Evolutionary conservation across 352 stramenopile genomes (phyloP).

Genomic region (Phytopythium cucurbitacearum): DNA sequence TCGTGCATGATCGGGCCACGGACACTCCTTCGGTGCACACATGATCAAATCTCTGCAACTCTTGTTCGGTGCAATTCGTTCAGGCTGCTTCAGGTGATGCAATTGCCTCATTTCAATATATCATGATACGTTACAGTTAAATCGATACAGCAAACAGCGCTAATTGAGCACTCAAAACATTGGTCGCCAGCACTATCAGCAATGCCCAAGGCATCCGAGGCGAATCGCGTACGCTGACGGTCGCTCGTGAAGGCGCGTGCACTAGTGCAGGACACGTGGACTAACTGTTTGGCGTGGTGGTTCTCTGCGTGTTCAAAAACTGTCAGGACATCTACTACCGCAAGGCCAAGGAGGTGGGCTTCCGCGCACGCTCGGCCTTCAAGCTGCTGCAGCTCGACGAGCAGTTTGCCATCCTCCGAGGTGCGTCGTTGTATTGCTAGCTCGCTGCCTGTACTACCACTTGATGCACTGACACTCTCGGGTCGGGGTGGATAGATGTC

Average conservation of each 20-base stretch:
- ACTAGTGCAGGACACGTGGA: not conserved
- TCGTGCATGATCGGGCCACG: no score
- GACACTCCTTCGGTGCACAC: no score
- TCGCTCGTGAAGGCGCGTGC: not conserved
- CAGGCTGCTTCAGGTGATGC: no score
- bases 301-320: not conserved
- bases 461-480: not conserved
- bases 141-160: not conserved
- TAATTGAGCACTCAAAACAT: no score
- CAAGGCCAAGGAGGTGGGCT: constrained; percentile 94
- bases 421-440: constrained; percentile 8
- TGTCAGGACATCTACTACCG: constrained; percentile 88
- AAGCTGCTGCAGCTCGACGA: constrained; percentile 99
- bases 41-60: no score
- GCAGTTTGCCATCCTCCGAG: constrained; percentile 94
- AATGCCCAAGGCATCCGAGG: constrained; percentile 60
- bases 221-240: constrained; percentile 42
- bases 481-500: constrained; percentile 41
- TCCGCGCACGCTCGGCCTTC: constrained; percentile 96
- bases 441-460: not conserved
- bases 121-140: no score
- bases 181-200: no score
- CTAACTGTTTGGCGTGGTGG: not conserved
- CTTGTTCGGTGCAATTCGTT: no score
- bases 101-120: no score